These are phyloP conservation scores for Debaryomycetaceae sp. DNA, from an alignment of 1,139 yeast species.

Conservation along the genomic window DNA sequence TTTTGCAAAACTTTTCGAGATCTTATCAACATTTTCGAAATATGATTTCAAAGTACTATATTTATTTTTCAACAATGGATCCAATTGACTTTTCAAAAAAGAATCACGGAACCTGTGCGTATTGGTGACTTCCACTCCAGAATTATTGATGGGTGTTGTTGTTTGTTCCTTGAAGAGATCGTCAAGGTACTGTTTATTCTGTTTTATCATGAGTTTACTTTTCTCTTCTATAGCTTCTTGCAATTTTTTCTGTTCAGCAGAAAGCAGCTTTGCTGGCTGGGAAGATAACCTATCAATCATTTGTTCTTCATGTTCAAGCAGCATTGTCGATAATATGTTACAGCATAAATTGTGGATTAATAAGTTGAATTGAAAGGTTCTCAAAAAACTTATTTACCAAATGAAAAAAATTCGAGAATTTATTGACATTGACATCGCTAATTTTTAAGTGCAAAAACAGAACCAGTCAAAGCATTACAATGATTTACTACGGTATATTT, in stretches of 20 bases:
- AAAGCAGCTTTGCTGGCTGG: conserved; percentile 6
- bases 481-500: no score
- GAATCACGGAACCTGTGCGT: conserved; percentile 48
- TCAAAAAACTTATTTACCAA: no score
- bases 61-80: conserved; percentile 44
- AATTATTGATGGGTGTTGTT: conserved; percentile 42
- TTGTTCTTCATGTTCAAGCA: conserved; percentile 26
- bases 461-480: no score
- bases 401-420: no score
- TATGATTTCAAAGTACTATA: conserved; percentile 34
- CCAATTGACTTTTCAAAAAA: conserved; percentile 53
- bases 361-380: no score
- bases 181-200: conserved; percentile 39
- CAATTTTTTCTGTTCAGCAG: conserved; percentile 30
- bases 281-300: conserved; percentile 26
- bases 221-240: conserved; percentile 28
- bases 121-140: conserved; percentile 54
- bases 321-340: conserved; percentile 18
- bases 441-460: no score
- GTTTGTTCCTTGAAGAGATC: conserved; percentile 40
- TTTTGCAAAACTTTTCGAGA: conserved; percentile 38
- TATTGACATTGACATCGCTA: no score
- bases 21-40: conserved; percentile 38
- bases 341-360: no score
- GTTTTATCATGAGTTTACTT: conserved; percentile 33